These are phyloP conservation scores for Corrigiola litoralis DNA, from an alignment of 179 eudicot species.

Conservation along the genomic window DNA sequence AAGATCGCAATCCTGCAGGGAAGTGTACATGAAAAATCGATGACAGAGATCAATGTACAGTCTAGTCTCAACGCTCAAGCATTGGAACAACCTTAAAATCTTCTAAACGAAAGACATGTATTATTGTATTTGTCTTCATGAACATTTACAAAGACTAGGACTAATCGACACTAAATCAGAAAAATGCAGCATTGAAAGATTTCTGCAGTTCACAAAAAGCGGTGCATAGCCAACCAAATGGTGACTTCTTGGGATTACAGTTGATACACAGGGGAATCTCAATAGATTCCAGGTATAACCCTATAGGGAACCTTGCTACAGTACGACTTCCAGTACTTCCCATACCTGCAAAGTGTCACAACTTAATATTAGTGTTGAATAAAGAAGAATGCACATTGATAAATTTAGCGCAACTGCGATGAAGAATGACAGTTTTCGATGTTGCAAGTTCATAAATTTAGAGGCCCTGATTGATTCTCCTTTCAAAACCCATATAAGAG, in stretches of 20 bases:
- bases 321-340: constrained; percentile 88
- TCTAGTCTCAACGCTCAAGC: too few relatives aligned
- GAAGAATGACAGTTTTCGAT: too few relatives aligned
- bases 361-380: neutral
- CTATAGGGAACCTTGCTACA: constrained; percentile 82
- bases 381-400: neutral
- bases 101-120: too few relatives aligned
- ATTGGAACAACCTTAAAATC: too few relatives aligned
- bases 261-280: constrained; percentile 15
- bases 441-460: too few relatives aligned
- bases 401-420: neutral
- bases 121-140: too few relatives aligned
- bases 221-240: neutral
- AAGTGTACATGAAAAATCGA: too few relatives aligned
- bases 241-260: neutral
- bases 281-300: constrained; percentile 80
- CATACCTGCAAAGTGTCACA: constrained; percentile 58
- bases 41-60: too few relatives aligned
- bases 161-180: neutral
- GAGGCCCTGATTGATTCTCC: too few relatives aligned
- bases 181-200: neutral
- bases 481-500: too few relatives aligned
- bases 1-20: too few relatives aligned
- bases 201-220: neutral
- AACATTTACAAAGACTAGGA: too few relatives aligned